phyloP scores from a whole-genome alignment of 768 basidiomycete genomes.

The Coprinopsis cinerea region DNA sequence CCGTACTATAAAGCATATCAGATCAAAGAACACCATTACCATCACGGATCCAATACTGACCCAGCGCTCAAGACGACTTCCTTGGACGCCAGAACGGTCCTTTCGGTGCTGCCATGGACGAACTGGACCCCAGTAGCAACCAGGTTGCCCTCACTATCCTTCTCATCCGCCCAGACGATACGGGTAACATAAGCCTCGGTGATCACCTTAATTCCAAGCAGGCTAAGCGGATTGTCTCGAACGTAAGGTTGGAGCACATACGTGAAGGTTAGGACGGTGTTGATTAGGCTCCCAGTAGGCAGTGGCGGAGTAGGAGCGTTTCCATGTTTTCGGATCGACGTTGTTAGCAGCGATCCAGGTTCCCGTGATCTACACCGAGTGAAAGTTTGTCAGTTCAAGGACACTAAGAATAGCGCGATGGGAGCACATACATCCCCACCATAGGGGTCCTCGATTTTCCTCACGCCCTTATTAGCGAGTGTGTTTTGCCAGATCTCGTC shows the following conservation, averaged over 20 bases:
- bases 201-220: conserved; percentile 7
- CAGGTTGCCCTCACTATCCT: conserved; percentile 3
- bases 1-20: conserved; percentile 1
- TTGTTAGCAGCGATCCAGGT: conserved; percentile 10
- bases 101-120: conserved; percentile 5
- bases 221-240: background rate
- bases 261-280: conserved; percentile 14
- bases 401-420: background rate
- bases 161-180: conserved; percentile 6
- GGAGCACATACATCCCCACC: conserved; percentile 21
- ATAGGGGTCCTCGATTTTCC: conserved; percentile 23
- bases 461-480: conserved; percentile 20
- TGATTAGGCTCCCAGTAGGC: conserved; percentile 9
- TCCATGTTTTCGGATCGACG: conserved; percentile 9
- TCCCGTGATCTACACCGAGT: conserved; percentile 17
- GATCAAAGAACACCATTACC: background rate
- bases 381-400: background rate
- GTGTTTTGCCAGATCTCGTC: conserved; percentile 22
- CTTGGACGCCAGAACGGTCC: conserved; percentile 2
- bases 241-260: background rate
- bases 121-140: conserved; percentile 9
- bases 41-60: background rate
- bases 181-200: conserved; percentile 8
- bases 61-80: conserved; percentile 14
- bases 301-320: conserved; percentile 9